Conservation (phyloP, 805 yeast genomes). For the Martiniozyma abietophila region DNA sequence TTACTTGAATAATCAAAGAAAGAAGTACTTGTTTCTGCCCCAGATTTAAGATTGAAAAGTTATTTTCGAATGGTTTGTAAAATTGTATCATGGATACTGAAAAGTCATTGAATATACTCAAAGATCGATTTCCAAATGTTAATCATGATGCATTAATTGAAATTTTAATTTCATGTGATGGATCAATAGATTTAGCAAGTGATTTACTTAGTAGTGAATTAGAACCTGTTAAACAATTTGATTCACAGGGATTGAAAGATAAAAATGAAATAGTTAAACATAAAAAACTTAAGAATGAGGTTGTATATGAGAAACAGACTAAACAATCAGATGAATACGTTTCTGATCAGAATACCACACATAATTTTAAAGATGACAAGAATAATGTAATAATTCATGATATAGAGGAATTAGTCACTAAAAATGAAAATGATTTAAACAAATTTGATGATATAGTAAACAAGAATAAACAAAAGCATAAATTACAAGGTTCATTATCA, state of each 20-base stretch:
- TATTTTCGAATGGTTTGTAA: too few relatives aligned
- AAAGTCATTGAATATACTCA: slow-evolving; percentile 29
- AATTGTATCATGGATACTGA: slow-evolving; percentile 33
- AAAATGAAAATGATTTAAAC: background rate
- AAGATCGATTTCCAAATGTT: slow-evolving; percentile 33
- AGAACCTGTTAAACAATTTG: too few relatives aligned
- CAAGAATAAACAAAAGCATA: background rate
- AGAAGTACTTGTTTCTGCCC: too few relatives aligned
- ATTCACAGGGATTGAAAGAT: too few relatives aligned
- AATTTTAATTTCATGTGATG: slow-evolving; percentile 43
- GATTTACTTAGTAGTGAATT: too few relatives aligned
- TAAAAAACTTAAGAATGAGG: too few relatives aligned
- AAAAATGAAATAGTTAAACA: too few relatives aligned
- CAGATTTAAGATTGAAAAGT: too few relatives aligned
- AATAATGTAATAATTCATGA: background rate
- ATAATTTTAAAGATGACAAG: background rate
- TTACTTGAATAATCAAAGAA: too few relatives aligned
- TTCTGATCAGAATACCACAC: too few relatives aligned
- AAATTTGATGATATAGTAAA: background rate
- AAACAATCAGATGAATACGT: too few relatives aligned
- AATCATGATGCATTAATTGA: slow-evolving; percentile 37
- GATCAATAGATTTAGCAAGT: slow-evolving; percentile 37
- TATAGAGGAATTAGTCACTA: background rate
- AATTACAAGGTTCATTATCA: background rate
- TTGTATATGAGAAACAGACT: too few relatives aligned